Evolutionary conservation across 345 rosid genomes (phyloP).

Genomic region (Pseudoturritis turrita): DNA sequence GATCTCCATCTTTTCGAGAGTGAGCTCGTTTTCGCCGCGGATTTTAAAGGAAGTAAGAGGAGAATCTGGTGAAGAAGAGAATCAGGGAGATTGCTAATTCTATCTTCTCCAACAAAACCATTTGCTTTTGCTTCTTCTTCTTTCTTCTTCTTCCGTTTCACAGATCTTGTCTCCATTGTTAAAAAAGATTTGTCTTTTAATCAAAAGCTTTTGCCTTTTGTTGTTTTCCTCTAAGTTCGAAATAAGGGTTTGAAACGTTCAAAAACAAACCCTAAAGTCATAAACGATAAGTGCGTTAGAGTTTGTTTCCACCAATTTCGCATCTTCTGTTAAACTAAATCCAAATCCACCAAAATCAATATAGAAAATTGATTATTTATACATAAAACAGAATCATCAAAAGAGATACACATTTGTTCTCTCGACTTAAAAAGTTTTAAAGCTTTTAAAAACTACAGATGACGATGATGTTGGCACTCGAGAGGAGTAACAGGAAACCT

Average conservation of each 20-base stretch:
- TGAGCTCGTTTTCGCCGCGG: conserved; percentile 49
- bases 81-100: conserved; percentile 68
- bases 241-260: conserved; percentile 54
- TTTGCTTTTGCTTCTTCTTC: conserved; percentile 9
- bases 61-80: conserved; percentile 62
- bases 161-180: conserved; percentile 72
- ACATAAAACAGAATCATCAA: conserved; percentile 25
- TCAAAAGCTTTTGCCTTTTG: background rate
- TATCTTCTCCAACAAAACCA: conserved; percentile 14
- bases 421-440: background rate
- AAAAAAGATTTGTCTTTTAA: background rate
- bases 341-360: background rate
- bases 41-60: conserved; percentile 52
- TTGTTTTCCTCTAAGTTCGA: background rate
- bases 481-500: conserved; percentile 76
- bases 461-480: conserved; percentile 94
- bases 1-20: conserved; percentile 68
- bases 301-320: conserved; percentile 32
- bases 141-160: conserved; percentile 50
- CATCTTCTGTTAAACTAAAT: background rate
- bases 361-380: conserved; percentile 24
- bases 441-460: conserved; percentile 43
- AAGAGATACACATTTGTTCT: conserved; percentile 32
- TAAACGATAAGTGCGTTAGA: conserved; percentile 34
- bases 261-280: conserved; percentile 36